A percentile compares a stretch with the other conserved stretches of the same genome.
These are phyloP conservation scores for Vitellaria paradoxa DNA, from an alignment of 179 eudicot species.

Conservation along the genomic window DNA sequence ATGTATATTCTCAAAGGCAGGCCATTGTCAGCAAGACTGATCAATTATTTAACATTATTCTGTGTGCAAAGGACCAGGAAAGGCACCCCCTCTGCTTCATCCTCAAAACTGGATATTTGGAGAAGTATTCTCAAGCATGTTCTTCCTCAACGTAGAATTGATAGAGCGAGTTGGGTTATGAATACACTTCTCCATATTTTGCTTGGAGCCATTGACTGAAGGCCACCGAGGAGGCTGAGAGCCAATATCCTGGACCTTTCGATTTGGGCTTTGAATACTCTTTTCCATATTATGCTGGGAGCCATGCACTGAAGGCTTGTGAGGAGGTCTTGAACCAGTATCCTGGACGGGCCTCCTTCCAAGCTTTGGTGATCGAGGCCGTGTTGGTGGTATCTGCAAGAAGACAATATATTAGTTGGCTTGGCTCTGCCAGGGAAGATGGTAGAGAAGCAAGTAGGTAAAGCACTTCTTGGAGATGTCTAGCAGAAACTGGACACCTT, in stretches of 20 bases:
- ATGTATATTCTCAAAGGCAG: not conserved
- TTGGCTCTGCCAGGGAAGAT: not conserved
- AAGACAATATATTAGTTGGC: not conserved
- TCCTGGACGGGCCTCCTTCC: slow-evolving; percentile 31
- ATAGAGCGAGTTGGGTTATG: slow-evolving; percentile 13
- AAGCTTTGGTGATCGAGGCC: slow-evolving; percentile 26
- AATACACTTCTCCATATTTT: slow-evolving; percentile 27
- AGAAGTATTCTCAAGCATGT: slow-evolving; percentile 28
- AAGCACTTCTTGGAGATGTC: slow-evolving; percentile 6
- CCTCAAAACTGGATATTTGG: slow-evolving; percentile 26
- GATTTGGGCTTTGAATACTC: too few relatives aligned
- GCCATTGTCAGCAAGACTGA: not conserved
- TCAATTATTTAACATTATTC: not conserved
- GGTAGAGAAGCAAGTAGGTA: not conserved
- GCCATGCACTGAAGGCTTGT: too few relatives aligned
- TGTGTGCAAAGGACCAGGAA: too few relatives aligned
- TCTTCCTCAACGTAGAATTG: slow-evolving; percentile 24
- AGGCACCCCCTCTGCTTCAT: not conserved
- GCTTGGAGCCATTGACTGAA: slow-evolving; percentile 25
- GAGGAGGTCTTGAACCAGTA: slow-evolving; percentile 31
- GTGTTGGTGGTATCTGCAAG: slow-evolving; percentile 42
- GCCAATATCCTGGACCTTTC: slow-evolving; percentile 16
- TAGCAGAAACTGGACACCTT: not conserved
- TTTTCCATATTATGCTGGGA: too few relatives aligned
- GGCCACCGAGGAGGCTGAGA: slow-evolving; percentile 38